phyloP scores from a whole-genome alignment of 495 filamentous ascomycete genomes.

The Neurospora discreta region DNA sequence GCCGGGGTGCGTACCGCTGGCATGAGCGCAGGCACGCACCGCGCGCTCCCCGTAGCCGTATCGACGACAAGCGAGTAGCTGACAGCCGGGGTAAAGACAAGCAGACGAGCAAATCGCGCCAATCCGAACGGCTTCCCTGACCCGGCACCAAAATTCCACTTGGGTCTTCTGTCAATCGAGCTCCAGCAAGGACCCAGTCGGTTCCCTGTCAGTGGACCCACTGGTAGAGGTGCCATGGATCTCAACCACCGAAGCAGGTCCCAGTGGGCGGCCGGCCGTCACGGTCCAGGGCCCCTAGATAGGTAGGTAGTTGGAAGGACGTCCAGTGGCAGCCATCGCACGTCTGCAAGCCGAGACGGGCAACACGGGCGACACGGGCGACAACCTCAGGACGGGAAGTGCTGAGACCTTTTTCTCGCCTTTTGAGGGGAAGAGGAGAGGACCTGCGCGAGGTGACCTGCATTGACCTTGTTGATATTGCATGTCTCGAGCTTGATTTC shows the following conservation, averaged over 20 bases:
- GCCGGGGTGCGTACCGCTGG: background rate
- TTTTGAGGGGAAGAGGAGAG: background rate
- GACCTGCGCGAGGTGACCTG: background rate
- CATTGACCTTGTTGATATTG: background rate
- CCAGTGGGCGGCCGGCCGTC: background rate
- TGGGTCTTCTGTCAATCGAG: background rate
- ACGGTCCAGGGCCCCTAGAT: background rate
- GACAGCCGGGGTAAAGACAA: background rate
- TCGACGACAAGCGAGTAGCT: background rate
- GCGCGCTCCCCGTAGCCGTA: background rate
- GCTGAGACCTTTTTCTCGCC: background rate
- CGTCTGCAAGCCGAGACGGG: background rate
- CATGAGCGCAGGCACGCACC: background rate
- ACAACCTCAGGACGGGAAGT: background rate
- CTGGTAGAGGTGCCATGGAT: background rate
- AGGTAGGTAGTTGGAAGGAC: background rate
- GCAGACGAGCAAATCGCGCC: background rate
- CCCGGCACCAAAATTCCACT: background rate
- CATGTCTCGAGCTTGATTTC: background rate
- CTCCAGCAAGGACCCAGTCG: background rate
- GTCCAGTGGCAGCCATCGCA: background rate
- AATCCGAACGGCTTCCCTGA: background rate
- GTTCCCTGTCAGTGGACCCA: background rate
- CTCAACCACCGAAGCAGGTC: background rate
- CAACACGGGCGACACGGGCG: background rate